phyloP scores from a whole-genome alignment of 768 basidiomycete species.

The Rhodosporidiobolus odoratus region DNA sequence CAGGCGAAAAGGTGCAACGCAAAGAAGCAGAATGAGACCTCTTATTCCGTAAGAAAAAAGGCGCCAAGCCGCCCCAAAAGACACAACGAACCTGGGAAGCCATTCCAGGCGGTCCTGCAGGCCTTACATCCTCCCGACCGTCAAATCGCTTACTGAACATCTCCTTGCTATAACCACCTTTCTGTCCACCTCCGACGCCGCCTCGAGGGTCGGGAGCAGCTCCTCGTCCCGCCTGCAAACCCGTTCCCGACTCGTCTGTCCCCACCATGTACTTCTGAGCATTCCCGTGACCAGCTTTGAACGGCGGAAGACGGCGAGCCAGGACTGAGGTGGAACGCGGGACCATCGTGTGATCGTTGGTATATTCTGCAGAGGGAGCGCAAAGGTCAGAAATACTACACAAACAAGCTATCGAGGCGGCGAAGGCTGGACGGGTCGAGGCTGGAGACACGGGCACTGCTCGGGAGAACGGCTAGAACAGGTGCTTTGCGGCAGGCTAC shows the following conservation, averaged over 20 bases:
- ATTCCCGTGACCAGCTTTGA: constrained; percentile 47
- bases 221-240: constrained; percentile 17
- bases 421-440: not conserved
- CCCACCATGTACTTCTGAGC: constrained; percentile 48
- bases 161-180: constrained; percentile 12
- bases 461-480: too few species aligned
- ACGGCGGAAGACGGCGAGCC: constrained; percentile 80
- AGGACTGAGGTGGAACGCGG: constrained; percentile 92
- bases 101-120: not conserved
- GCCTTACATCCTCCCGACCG: constrained; percentile 60
- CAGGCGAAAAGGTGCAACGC: not conserved
- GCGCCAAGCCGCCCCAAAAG: too few species aligned
- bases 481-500: too few species aligned
- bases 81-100: constrained; percentile 38
- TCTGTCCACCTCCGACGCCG: constrained; percentile 19
- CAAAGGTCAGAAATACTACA: not conserved
- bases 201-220: constrained; percentile 24
- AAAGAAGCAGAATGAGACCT: not conserved
- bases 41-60: not conserved
- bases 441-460: not conserved
- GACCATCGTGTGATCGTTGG: constrained; percentile 83
- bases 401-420: too few species aligned
- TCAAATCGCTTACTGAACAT: constrained; percentile 87
- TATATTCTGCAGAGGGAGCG: constrained; percentile 65
- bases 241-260: constrained; percentile 39